Base-by-base conservation (phyloP, 371 early-diverging fungal genomes). In the Capillidium rhysosporum region DNA sequence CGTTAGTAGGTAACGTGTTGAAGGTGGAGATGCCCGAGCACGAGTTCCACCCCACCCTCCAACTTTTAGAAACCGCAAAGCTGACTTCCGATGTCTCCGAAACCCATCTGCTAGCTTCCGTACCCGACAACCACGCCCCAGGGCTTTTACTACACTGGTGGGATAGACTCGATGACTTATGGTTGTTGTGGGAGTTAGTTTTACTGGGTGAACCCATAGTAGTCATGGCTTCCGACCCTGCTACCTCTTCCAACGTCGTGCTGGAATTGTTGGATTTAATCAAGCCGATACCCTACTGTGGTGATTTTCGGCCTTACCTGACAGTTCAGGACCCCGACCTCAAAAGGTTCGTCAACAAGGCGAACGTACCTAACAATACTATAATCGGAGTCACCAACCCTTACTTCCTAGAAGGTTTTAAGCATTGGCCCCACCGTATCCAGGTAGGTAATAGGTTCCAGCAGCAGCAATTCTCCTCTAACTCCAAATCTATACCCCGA, bases 301-400 rank as follows among this genome's bases (percentile, higher is more conserved):
- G 94, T 23, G 93, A 93, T 64, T 92, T 77, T 60, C 77, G 95
- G 23, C 95, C 95, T 24, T 97, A 92, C 57, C 86, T 94, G 56
- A 97, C 97, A 0, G 86, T 97, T 46, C 93, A 92, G 62, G 95
- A 93, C 62, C 69, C 87, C 0, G 97, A 97, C 61, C 84, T 91
- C 57, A 79, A 80, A 56, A 64, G 71, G 16, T 73, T 83, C 57
- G 77, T 80, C 3, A 77, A 69, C 49, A 76, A 80, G 49, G 72
- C 68, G 38, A 61, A 70, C 63, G 80, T 74, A n/a, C 73, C 83
- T n/a, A 77, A 81, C 1, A 88, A 82, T 56, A 69, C 91, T 21
- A 66, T 97, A 2, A 62, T 89, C 14, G 97, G 97, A 18, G 91
- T 90, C 3, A 92, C 97, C 9, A 97, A 97, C 59, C 90, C 92